These are phyloP conservation scores for Aspergillus sp. DNA, from an alignment of 2,329 filamentous ascomycete species.

Conservation along the genomic window DNA sequence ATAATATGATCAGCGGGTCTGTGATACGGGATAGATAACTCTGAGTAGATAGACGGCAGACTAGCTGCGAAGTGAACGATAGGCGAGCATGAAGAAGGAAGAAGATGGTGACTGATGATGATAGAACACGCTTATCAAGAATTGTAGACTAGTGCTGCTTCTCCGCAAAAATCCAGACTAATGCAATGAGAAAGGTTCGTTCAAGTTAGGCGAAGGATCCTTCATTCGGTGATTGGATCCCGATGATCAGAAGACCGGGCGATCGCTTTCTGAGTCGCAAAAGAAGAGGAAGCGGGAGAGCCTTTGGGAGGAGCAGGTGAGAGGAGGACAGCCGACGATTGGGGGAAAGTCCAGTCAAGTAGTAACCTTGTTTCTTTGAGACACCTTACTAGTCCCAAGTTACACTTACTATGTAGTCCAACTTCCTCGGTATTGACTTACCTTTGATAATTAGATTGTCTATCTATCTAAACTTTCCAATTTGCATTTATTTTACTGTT, in stretches of 20 bases:
- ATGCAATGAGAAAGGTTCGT: not conserved
- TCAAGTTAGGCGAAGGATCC: not conserved
- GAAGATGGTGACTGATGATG: not conserved
- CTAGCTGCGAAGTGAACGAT: not conserved
- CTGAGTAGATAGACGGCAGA: not conserved
- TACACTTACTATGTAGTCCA: too few relatives aligned
- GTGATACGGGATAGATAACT: not conserved
- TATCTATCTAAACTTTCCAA: too few relatives aligned
- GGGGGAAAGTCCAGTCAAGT: not conserved
- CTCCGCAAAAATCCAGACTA: not conserved
- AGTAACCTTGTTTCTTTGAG: too few relatives aligned
- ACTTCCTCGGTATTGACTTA: not conserved
- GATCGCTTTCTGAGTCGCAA: not conserved
- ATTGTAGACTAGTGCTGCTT: not conserved
- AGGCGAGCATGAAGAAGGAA: not conserved
- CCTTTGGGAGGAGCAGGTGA: not conserved
- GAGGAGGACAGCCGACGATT: not conserved
- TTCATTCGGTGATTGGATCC: not conserved
- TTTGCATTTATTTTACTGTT: too few relatives aligned
- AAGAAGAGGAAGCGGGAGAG: not conserved
- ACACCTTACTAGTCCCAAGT: too few relatives aligned
- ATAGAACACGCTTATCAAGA: not conserved
- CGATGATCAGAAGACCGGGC: not conserved
- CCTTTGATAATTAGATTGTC: not conserved
- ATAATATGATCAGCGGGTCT: constrained; percentile 7